Percentiles rank a stretch among this genome's conserved stretches.
Conservation (phyloP, 768 basidiomycete species). For the Termitomyces sp. region DNA sequence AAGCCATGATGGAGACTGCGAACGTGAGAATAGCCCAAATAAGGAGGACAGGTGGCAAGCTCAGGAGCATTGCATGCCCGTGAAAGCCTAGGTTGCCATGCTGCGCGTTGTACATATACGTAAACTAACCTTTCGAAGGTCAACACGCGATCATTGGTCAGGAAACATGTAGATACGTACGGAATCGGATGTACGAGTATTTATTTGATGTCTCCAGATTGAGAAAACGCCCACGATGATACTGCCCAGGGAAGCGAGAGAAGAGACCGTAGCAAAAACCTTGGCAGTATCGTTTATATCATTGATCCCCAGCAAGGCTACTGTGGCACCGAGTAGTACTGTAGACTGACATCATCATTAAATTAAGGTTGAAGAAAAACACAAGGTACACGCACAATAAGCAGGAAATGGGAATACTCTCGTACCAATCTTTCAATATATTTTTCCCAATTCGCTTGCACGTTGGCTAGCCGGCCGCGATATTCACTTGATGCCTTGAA, state of each 20-base stretch:
- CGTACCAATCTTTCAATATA: conserved; percentile 45
- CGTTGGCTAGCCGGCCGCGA: conserved; percentile 39
- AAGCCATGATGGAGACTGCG: conserved; percentile 38
- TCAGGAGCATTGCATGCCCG: conserved; percentile 45
- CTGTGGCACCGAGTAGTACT: conserved; percentile 48
- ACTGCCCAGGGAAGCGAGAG: conserved; percentile 47
- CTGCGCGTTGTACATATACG: conserved; percentile 48
- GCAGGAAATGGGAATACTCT: conserved; percentile 52
- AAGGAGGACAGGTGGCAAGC: conserved; percentile 47
- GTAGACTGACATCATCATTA: conserved; percentile 30
- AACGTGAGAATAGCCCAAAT: conserved; percentile 51
- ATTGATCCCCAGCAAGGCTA: conserved; percentile 41
- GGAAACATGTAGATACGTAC: conserved; percentile 18
- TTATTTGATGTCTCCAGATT: conserved; percentile 50
- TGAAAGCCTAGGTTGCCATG: conserved; percentile 37
- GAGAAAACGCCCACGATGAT: conserved; percentile 52
- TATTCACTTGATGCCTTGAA: conserved; percentile 36
- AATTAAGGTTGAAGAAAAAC: not conserved
- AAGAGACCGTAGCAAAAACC: conserved; percentile 37
- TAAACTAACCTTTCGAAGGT: conserved; percentile 28
- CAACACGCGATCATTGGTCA: not conserved
- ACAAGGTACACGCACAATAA: conserved; percentile 35
- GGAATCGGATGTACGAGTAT: conserved; percentile 36
- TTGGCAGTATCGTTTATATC: conserved; percentile 29
- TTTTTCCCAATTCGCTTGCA: conserved; percentile 43